Evolutionary conservation across 345 rosid species (phyloP), one percentile per base, ranked within the genome.

Genomic region (Reutealis trisperma): DNA sequence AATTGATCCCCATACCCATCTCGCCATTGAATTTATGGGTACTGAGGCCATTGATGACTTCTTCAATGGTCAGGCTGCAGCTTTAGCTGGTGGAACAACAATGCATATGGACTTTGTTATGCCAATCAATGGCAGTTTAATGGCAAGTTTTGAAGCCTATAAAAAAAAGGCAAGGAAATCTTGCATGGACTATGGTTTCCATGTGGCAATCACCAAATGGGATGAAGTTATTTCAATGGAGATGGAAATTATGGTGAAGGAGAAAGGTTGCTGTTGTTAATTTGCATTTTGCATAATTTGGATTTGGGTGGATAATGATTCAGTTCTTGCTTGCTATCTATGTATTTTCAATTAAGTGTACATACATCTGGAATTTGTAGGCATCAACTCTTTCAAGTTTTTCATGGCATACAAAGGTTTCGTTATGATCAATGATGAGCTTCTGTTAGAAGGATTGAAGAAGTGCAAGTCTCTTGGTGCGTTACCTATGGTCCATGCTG

Each of bases 21-120:
- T 96, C 0, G 90, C 89, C 27, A 84, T 92, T 89, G 95, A 87
- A 60, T 91, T 88, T 73, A 86, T 96, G 98, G 94, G 88, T 69
- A 86, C 90, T 2, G 89, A 88, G 86, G 79, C 96, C 8, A 63
- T 90, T 75, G 99, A 96, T 77, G 97, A 96, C 84, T 96, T 90
- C 86, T 92, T 89, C 89, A 93, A 93, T 85, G 98, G 99, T 80
- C 99, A 96, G 86, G 97, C 94, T 78, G 99, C 99, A 70, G 99
- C 99, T 30, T 86, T 93, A 87, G 97, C 99, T 42, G 98, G 99
- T 80, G 99, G 99, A 79, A 96, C 98, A 68, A 96, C 97, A 27
- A 96, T 92, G 99, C 98, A 93, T 78, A 93, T 96, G 67, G 98
- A 96, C 84, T 92, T 93, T 85, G 94, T 89, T 79, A 87, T 90